Base-by-base conservation (phyloP, 345 rosid genomes). In the Pistacia vera region DNA sequence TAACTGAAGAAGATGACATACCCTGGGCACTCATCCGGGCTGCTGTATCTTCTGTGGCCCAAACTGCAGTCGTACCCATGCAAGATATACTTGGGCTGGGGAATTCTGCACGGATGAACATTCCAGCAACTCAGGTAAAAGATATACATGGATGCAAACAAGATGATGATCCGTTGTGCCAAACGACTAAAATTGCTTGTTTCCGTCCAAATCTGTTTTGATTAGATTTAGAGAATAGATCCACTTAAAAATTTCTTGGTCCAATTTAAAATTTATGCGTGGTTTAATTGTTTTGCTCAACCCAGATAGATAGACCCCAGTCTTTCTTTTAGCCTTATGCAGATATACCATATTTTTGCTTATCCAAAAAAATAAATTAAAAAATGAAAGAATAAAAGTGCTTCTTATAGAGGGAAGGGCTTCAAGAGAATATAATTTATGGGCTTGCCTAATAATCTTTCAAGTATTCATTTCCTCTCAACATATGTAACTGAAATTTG, bases 71-170 rank as follows among this genome's bases (percentile, higher is more conserved):
- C 66, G 82, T 95, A 81, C 93, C 98, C 10, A 82, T 93, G 96
- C 99, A 93, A 85, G 99, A 95, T 81, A 81, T 95, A 81, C 94
- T 95, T 67, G 85, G 91, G 79, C 84, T 95, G 12, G 98, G 90
- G 75, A 86, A 70, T 83, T 86, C 90, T 73, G 97, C 97, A 11
- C 86, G 98, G 81, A 93, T 93, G 97, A 95, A 95, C 77, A 86
- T 78, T 82, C 97, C 99, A 49, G 93, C 99, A 59, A 95, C 99
- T 72, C 83, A 59, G 94, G 97, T 95, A 81, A 76, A 52, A 33
- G 6, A 20, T 35, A 70, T 49, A n/a, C 17, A 48, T 57, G 1
- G 46, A 14, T 64, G 57, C 60, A 30, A 28, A 64, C 46, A 3
- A 65, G 33, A 52, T 16, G 12, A 20, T 11, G 75, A 55, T 68